Evolutionary conservation across 1,284 basidiomycete genomes (phyloP).

Genomic region (Ustilago cynodontis): DNA sequence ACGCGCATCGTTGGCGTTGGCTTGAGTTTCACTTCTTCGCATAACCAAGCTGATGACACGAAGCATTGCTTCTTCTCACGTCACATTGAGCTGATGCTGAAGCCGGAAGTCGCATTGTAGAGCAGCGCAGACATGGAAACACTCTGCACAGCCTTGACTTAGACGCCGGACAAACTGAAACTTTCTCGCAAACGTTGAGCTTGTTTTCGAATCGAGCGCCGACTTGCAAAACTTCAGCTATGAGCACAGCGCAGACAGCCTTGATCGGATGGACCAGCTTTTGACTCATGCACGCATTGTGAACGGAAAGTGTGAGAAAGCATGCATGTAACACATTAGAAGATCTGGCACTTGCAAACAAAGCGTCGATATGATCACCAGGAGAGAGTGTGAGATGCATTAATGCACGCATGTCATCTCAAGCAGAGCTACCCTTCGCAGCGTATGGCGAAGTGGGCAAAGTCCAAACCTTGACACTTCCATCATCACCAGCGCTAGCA

Average conservation of each 20-base stretch:
- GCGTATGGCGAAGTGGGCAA: conserved; percentile 37
- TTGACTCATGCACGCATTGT: too few species aligned
- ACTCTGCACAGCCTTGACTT: background rate
- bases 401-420: background rate
- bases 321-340: conserved; percentile 10
- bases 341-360: conserved; percentile 6
- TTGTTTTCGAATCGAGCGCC: background rate
- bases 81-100: too few species aligned
- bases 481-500: conserved; percentile 84
- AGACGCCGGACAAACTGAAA: conserved; percentile 1
- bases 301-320: background rate
- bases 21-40: background rate
- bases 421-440: background rate
- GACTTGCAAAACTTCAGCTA: background rate
- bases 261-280: too few species aligned
- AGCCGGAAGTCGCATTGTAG: background rate
- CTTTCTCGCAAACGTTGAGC: conserved; percentile 4
- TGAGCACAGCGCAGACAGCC: background rate
- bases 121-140: background rate
- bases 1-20: background rate
- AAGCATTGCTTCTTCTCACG: too few species aligned
- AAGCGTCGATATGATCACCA: background rate
- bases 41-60: background rate
- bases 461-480: conserved; percentile 78
- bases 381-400: background rate